Conservation (phyloP, 805 yeast species). For the Lipomyces sp. region DNA sequence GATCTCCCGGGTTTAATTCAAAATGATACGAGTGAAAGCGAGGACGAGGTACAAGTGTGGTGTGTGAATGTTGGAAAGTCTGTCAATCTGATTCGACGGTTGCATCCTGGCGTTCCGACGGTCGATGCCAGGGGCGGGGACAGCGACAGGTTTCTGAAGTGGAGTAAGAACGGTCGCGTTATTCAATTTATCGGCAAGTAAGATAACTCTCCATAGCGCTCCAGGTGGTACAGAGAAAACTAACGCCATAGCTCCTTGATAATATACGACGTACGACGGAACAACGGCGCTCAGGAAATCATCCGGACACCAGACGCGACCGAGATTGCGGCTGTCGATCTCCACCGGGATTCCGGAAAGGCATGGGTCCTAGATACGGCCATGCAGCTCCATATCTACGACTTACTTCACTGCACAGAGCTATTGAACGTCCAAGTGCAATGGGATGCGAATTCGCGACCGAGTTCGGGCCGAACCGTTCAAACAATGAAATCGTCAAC, state of each 20-base stretch:
- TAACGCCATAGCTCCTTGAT: conserved; percentile 18
- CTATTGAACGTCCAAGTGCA: conserved; percentile 6
- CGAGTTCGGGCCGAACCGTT: background rate
- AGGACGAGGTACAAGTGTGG: conserved; percentile 33
- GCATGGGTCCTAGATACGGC: conserved; percentile 34
- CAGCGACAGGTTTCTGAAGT: conserved; percentile 20
- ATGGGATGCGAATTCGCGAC: background rate
- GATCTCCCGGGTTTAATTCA: background rate
- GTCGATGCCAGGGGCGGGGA: background rate
- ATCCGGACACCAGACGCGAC: conserved; percentile 20
- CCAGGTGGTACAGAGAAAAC: background rate
- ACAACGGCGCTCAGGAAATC: conserved; percentile 31
- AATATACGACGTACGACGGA: conserved; percentile 33
- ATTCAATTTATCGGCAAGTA: conserved; percentile 24
- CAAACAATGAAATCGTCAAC: background rate
- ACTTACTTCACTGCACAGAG: conserved; percentile 28
- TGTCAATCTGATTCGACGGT: conserved; percentile 31
- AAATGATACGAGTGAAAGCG: background rate
- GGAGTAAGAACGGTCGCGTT: conserved; percentile 37
- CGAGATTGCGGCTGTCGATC: conserved; percentile 22
- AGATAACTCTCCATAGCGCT: background rate
- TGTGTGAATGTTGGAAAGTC: conserved; percentile 30
- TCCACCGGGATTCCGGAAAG: conserved; percentile 31
- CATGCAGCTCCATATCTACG: conserved; percentile 30
- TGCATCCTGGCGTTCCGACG: conserved; percentile 8